phyloP scores from a whole-genome alignment of 148 eudicot species.

The Camellia japonica region DNA sequence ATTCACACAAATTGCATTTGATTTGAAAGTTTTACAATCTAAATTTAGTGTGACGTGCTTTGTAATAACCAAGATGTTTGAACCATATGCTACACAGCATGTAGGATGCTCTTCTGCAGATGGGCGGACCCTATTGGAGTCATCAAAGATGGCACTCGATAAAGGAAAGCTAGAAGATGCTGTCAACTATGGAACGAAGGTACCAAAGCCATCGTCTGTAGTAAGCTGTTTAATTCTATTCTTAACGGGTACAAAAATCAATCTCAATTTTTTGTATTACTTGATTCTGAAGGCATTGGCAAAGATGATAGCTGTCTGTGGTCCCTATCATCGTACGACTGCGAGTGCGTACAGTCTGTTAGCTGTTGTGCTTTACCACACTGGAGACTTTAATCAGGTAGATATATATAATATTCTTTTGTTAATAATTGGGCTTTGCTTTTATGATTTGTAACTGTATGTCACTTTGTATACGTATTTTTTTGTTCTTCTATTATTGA shows the following conservation, averaged over 20 bases:
- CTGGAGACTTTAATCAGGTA: slow-evolving; percentile 99
- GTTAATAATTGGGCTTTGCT: not conserved
- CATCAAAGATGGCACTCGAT: slow-evolving; percentile 92
- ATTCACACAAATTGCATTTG: not conserved
- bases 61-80: not conserved
- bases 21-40: not conserved
- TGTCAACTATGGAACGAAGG: slow-evolving; percentile 89
- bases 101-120: slow-evolving; percentile 94
- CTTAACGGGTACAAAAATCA: not conserved
- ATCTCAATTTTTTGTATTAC: not conserved
- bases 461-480: not conserved
- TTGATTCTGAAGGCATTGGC: slow-evolving; percentile 72
- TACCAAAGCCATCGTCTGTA: slow-evolving; percentile 15
- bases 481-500: not conserved
- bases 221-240: not conserved
- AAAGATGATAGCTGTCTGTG: slow-evolving; percentile 95
- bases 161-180: slow-evolving; percentile 99
- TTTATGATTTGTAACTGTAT: not conserved
- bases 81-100: slow-evolving; percentile 47
- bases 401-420: not conserved
- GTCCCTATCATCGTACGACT: slow-evolving; percentile 93
- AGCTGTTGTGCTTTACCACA: slow-evolving; percentile 96
- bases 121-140: slow-evolving; percentile 83
- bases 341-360: slow-evolving; percentile 98
- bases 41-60: slow-evolving; percentile 6